A percentile compares a stretch with the other conserved stretches of the same genome.
Conservation (phyloP, 2,329 filamentous ascomycete species). For the Harringtonia aguacate region DNA sequence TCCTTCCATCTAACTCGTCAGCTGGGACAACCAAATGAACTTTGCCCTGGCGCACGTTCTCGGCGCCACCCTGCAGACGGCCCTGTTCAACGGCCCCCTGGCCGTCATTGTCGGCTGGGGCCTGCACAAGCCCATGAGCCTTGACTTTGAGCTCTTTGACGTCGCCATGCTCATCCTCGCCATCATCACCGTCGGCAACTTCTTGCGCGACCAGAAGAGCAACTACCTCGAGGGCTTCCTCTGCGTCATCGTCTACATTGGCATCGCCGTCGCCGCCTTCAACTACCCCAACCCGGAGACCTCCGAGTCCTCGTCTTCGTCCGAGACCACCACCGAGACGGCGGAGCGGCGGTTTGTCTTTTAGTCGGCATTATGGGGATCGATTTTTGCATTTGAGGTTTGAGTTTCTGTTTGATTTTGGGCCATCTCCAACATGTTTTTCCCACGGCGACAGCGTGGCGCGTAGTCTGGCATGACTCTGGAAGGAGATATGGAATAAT, state of each 20-base stretch:
- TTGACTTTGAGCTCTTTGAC: slow-evolving; percentile 84
- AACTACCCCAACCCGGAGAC: slow-evolving; percentile 13
- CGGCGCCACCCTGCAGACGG: slow-evolving; percentile 80
- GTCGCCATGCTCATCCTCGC: slow-evolving; percentile 70
- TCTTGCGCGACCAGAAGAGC: slow-evolving; percentile 76
- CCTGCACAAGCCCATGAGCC: slow-evolving; percentile 55
- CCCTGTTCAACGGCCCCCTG: slow-evolving; percentile 76
- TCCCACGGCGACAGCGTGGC: no score
- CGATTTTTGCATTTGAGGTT: no score
- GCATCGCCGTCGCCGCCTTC: slow-evolving; percentile 39
- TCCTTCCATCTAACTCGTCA: not conserved
- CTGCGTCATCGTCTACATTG: slow-evolving; percentile 57
- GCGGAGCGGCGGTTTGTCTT: no score
- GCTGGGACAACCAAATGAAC: slow-evolving; percentile 72
- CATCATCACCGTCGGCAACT: slow-evolving; percentile 79
- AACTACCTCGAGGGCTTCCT: slow-evolving; percentile 85
- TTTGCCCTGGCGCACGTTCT: slow-evolving; percentile 78
- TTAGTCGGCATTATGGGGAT: no score
- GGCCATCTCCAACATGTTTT: no score
- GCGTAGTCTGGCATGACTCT: no score
- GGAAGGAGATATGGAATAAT: no score
- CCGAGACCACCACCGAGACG: no score
- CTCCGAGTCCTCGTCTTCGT: no score
- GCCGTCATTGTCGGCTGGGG: slow-evolving; percentile 80
- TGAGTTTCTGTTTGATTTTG: no score